Conservation (phyloP, 2,329 filamentous ascomycete species). For the Cladosporium sp. region DNA sequence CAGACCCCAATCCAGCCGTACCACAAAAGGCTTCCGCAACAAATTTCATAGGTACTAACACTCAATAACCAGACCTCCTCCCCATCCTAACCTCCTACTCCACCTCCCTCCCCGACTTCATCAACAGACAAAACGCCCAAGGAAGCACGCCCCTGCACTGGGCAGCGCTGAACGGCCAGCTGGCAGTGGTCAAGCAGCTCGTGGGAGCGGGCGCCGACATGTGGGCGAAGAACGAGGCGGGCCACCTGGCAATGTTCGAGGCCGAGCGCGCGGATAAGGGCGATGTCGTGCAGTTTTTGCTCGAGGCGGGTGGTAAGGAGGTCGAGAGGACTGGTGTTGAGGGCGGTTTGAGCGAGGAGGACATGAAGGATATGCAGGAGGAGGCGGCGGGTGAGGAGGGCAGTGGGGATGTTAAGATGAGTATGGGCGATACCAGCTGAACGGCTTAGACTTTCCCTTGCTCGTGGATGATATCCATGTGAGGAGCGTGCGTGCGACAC, state of each 20-base stretch:
- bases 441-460: too few species aligned
- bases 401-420: constrained; percentile 11
- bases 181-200: constrained; percentile 72
- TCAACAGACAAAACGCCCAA: constrained; percentile 69
- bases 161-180: constrained; percentile 84
- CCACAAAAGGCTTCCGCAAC: too few species aligned
- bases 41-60: too few species aligned
- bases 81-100: constrained; percentile 16
- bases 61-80: constrained; percentile 15
- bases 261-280: constrained; percentile 46
- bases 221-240: constrained; percentile 72
- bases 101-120: constrained; percentile 42
- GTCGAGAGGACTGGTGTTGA: constrained; percentile 28
- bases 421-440: constrained; percentile 13
- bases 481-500: too few species aligned
- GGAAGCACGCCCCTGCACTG: constrained; percentile 93
- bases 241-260: constrained; percentile 59
- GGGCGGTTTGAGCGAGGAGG: constrained; percentile 9
- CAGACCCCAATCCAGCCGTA: neutral
- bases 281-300: constrained; percentile 45
- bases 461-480: too few species aligned
- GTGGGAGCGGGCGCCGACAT: constrained; percentile 73
- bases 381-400: constrained; percentile 4
- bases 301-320: constrained; percentile 42
- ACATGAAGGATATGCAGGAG: constrained; percentile 11